Conservation (phyloP, 768 basidiomycete genomes). For the Termitomyces sp. region DNA sequence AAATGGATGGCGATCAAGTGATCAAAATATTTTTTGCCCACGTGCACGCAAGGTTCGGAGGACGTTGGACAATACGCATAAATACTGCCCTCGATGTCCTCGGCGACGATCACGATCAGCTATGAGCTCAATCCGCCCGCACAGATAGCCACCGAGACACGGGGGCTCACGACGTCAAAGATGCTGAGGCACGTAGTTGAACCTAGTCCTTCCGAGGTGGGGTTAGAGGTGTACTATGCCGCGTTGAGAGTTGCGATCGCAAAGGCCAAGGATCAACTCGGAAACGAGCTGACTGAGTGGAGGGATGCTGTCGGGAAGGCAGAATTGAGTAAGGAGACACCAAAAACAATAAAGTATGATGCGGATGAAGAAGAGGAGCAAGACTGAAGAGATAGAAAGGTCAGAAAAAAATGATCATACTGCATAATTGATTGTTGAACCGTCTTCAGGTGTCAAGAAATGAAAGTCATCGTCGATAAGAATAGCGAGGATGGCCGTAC, state of each 20-base stretch:
- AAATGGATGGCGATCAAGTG: neutral
- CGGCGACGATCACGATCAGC: conserved; percentile 29
- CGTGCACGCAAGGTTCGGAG: conserved; percentile 11
- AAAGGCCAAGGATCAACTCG: conserved; percentile 48
- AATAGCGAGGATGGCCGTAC: conserved; percentile 1
- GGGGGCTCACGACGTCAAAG: conserved; percentile 15
- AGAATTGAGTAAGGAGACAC: conserved; percentile 58
- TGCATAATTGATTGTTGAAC: neutral
- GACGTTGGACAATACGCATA: conserved; percentile 15
- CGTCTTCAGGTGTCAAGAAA: neutral
- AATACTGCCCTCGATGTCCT: conserved; percentile 16
- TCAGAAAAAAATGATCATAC: conserved; percentile 6
- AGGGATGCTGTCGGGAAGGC: conserved; percentile 64
- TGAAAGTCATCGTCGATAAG: conserved; percentile 1
- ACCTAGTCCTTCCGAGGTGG: conserved; percentile 10
- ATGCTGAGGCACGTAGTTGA: conserved; percentile 16
- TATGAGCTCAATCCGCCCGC: conserved; percentile 41
- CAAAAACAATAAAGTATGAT: conserved; percentile 31
- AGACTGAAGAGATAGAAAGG: conserved; percentile 23
- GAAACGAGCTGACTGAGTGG: conserved; percentile 71
- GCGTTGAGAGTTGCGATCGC: conserved; percentile 43
- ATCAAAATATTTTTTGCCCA: conserved; percentile 10
- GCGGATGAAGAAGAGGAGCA: conserved; percentile 44
- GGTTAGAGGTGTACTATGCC: conserved; percentile 41
- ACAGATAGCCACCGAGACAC: conserved; percentile 14